Conservation (phyloP, 805 yeast species). For the Blastobotrys attinorum region DNA sequence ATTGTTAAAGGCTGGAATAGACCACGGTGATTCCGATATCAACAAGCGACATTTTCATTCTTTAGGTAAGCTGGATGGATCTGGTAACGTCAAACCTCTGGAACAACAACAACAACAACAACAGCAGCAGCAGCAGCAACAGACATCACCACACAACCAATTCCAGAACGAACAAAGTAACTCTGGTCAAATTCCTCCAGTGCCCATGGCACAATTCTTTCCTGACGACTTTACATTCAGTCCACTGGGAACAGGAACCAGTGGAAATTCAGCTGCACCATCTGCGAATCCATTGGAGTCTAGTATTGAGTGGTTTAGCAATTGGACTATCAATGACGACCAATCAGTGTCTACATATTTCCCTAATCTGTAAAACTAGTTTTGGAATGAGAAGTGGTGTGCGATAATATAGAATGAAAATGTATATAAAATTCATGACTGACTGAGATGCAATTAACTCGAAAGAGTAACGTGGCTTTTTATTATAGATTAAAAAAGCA, state of each 20-base stretch:
- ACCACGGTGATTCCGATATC: conserved; percentile 46
- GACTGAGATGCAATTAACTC: too few relatives aligned
- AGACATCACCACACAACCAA: background rate
- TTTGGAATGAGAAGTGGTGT: too few relatives aligned
- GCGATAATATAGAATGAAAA: too few relatives aligned
- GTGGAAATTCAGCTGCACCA: too few relatives aligned
- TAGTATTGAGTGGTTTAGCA: conserved; percentile 15
- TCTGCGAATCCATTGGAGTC: conserved; percentile 1
- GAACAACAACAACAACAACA: conserved; percentile 1
- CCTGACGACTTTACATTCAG: too few relatives aligned
- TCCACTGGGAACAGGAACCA: too few relatives aligned
- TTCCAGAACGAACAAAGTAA: background rate
- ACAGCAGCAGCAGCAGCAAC: conserved; percentile 1
- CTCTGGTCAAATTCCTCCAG: too few relatives aligned
- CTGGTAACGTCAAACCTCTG: conserved; percentile 8
- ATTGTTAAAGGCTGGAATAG: conserved; percentile 39
- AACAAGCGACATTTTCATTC: conserved; percentile 42
- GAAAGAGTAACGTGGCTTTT: too few relatives aligned
- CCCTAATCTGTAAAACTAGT: background rate
- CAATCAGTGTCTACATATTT: background rate
- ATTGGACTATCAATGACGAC: conserved; percentile 8
- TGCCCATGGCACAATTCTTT: too few relatives aligned
- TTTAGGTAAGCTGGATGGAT: conserved; percentile 34
- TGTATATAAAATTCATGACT: too few relatives aligned
- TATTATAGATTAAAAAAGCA: too few relatives aligned